Evolutionary conservation across 2,329 filamentous ascomycete species (phyloP), one percentile per base, ranked within the genome.

Genomic region (Colletotrichum tabaci): DNA sequence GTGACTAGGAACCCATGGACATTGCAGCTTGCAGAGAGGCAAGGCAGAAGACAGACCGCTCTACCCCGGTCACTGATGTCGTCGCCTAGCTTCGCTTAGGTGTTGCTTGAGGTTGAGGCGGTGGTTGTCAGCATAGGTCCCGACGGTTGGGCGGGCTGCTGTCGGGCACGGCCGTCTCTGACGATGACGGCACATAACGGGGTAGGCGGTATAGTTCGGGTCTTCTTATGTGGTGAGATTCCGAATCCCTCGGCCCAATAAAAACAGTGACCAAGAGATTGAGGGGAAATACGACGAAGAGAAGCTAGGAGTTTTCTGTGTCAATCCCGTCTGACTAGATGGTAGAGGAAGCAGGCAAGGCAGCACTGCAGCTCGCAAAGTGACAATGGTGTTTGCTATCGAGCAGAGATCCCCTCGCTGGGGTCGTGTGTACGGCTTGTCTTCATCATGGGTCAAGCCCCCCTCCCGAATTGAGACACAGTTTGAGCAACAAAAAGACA

Each of bases 331-430:
- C 58, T 63, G 65, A 63, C 57, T n/a, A 46, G 63, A 52, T 23
- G 50, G 26, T 30, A 13, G 15, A 23, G 38, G 30, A 40, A 38
- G 58, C 58, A 47, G 47, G 52, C 30, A 44, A 68, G 66, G 65
- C 69, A 68, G 58, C 60, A 71, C 67, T 71, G 57, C 67, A 71
- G 64, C 16, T 15, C 23, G 61, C 23, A n/a, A 46, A 18, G 67
- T 57, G 58, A 71, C 52, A 40, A 21, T 16, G 18, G 56, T 60
- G 26, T 68, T 68, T 40, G 65, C 49, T 46, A 42, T 50, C 46
- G 26, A 55, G 23, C 53, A 49, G 26, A 9, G 18, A 35, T 8
- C 26, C 30, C 58, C 65, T 53, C 46, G 3, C 47, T 47, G 10
- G 44, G 18, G 40, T 42, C n/a, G 16, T 9, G 23, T 23, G 40